Percentiles rank a stretch among this genome's conserved stretches.
Conservation (phyloP, 257 asterid genomes). For the Ligustrum vulgare region DNA sequence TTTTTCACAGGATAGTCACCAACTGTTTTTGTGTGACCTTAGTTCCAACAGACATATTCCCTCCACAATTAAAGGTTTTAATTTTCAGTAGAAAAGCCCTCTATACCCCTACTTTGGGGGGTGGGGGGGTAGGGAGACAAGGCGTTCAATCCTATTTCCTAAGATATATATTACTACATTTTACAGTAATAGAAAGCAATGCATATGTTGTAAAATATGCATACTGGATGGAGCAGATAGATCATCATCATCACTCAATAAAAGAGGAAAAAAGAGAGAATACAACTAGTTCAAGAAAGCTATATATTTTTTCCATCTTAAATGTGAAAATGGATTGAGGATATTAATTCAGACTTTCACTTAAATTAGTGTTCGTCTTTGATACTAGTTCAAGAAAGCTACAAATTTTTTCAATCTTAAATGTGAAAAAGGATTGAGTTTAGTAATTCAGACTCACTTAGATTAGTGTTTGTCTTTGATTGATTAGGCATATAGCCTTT, state of each 20-base stretch:
- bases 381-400: neutral
- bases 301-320: neutral
- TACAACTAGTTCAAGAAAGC: neutral
- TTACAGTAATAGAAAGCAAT: neutral
- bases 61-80: neutral
- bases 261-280: neutral
- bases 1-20: neutral
- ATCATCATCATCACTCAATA: no score
- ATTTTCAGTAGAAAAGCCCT: neutral
- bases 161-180: neutral
- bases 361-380: neutral
- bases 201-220: neutral
- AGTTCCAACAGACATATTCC: neutral
- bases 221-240: neutral
- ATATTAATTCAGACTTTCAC: neutral
- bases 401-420: neutral
- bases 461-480: neutral
- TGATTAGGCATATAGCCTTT: neutral
- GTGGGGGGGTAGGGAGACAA: no score
- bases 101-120: neutral
- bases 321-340: neutral
- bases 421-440: neutral
- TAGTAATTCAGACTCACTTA: neutral
- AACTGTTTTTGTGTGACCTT: neutral
- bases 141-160: neutral